phyloP scores from a whole-genome alignment of 2,329 filamentous ascomycete genomes.

The Pseudogymnoascus sp. region DNA sequence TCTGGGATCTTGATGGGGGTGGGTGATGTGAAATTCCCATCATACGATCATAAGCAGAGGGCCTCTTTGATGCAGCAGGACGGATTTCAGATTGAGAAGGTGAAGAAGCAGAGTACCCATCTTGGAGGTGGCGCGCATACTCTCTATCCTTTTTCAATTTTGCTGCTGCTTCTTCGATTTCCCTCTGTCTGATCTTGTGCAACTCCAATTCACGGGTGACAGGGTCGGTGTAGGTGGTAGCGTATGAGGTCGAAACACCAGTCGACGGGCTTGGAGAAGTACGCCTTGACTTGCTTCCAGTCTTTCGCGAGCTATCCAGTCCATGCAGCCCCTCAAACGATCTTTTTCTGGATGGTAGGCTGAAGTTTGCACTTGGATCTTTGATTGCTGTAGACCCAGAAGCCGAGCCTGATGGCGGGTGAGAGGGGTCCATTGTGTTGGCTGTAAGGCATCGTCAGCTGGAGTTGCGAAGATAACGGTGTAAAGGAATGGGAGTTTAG shows the following conservation, averaged over 20 bases:
- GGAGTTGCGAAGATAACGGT: background rate
- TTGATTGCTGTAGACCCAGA: background rate
- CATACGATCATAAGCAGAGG: slow-evolving; percentile 25
- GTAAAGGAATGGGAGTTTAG: background rate
- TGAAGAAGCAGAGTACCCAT: slow-evolving; percentile 10
- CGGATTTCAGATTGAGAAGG: background rate
- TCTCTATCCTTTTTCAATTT: slow-evolving; percentile 31
- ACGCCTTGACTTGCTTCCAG: slow-evolving; percentile 25
- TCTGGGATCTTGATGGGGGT: slow-evolving; percentile 10
- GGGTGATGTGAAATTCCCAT: slow-evolving; percentile 17
- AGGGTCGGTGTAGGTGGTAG: slow-evolving; percentile 13
- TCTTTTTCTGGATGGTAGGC: background rate
- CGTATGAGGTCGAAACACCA: slow-evolving; percentile 20
- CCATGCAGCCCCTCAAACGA: background rate
- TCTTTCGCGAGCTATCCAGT: background rate
- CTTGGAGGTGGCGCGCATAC: slow-evolving; percentile 25
- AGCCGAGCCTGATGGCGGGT: background rate
- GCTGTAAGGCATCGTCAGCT: background rate
- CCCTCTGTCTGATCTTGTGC: slow-evolving; percentile 22
- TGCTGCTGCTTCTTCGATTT: slow-evolving; percentile 33
- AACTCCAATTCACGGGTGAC: background rate
- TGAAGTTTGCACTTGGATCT: background rate
- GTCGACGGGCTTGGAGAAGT: slow-evolving; percentile 25
- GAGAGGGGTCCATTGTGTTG: background rate
- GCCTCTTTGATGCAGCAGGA: slow-evolving; percentile 12